These are phyloP conservation scores for Rhodamnia rubescens DNA, from an alignment of 345 rosid species.

Conservation along the genomic window DNA sequence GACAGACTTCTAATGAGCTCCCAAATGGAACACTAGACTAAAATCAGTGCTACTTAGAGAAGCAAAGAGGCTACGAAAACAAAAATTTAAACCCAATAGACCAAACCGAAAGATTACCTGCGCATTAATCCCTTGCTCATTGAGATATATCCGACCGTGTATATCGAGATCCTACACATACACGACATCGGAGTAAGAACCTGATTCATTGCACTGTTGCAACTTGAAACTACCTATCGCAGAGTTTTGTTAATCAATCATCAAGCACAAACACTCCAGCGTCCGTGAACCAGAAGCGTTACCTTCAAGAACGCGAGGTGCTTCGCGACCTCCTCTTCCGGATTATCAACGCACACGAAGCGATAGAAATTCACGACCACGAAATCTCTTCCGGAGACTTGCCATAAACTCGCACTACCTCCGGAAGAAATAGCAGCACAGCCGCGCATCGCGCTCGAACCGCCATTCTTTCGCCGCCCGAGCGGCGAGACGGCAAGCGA, in stretches of 20 bases:
- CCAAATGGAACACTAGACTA: background rate
- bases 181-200: background rate
- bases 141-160: conserved; percentile 72
- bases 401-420: background rate
- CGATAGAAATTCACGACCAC: conserved; percentile 71
- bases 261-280: background rate
- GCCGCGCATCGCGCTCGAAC: background rate
- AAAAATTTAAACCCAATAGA: background rate
- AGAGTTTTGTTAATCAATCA: background rate
- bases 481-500: background rate
- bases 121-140: conserved; percentile 89
- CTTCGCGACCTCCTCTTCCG: conserved; percentile 50
- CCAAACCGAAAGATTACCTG: conserved; percentile 39
- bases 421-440: background rate
- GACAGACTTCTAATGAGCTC: background rate
- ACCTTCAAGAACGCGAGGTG: conserved; percentile 68
- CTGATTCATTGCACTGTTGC: background rate
- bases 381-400: conserved; percentile 10
- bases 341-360: conserved; percentile 50
- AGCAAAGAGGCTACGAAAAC: background rate
- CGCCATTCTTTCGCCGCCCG: background rate
- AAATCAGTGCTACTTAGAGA: background rate
- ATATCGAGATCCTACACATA: conserved; percentile 47
- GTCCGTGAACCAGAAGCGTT: background rate
- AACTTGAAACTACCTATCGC: background rate